phyloP scores from a whole-genome alignment of 192 early-diverging fungal species.

The Diversispora epigaea region DNA sequence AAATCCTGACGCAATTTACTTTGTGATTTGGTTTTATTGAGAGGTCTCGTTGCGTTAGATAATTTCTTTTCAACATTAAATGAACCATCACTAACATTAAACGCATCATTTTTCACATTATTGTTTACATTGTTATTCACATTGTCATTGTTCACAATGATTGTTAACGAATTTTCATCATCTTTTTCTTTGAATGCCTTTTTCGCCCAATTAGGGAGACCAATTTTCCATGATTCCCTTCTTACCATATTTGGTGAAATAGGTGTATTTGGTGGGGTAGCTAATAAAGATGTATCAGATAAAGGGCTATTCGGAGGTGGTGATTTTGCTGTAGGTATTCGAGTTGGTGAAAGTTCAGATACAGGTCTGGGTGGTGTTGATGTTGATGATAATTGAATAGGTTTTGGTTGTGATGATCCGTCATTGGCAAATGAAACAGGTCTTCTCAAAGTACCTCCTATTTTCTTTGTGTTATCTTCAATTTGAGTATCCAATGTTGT shows the following conservation, averaged over 20 bases:
- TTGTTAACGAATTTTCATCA: background rate
- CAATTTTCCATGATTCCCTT: constrained; percentile 28
- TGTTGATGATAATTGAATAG: background rate
- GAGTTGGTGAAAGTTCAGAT: background rate
- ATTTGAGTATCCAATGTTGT: background rate
- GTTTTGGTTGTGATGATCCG: background rate
- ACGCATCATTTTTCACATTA: background rate
- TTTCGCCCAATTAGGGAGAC: constrained; percentile 28
- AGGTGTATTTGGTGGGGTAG: constrained; percentile 7
- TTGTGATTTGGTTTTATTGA: constrained; percentile 3
- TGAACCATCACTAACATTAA: background rate
- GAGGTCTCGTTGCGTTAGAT: background rate
- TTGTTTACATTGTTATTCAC: background rate
- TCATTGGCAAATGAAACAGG: constrained; percentile 16
- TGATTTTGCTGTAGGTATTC: background rate
- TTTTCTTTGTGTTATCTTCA: background rate
- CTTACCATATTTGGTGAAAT: background rate
- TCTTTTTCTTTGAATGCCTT: constrained; percentile 32
- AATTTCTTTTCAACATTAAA: constrained; percentile 20
- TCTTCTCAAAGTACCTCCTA: constrained; percentile 1
- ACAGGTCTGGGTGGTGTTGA: too few relatives aligned
- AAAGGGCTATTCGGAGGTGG: too few relatives aligned
- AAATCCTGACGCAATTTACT: constrained; percentile 18
- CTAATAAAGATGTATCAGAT: background rate
- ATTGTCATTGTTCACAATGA: background rate